phyloP scores from a whole-genome alignment of 2,329 filamentous ascomycete genomes.

The Alternaria triticimaculans region DNA sequence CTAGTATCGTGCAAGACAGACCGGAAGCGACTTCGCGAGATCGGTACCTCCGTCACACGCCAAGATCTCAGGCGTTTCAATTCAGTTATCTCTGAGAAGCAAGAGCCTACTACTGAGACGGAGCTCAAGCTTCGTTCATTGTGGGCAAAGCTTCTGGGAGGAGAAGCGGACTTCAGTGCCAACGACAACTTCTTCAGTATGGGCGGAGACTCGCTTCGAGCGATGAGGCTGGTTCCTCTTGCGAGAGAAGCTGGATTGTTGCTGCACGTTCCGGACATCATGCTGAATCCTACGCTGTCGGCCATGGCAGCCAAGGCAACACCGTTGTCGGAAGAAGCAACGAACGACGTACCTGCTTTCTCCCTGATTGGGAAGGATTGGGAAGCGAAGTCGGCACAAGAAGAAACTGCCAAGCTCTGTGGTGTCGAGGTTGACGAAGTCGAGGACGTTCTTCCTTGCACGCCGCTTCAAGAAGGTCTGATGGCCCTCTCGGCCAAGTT shows the following conservation, averaged over 20 bases:
- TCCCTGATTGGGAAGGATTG: constrained; percentile 37
- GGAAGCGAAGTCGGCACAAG: constrained; percentile 40
- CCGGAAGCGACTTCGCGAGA: constrained; percentile 44
- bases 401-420: constrained; percentile 49
- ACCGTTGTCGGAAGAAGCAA: constrained; percentile 20
- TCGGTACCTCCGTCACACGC: constrained; percentile 39
- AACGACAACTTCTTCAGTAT: constrained; percentile 55
- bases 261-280: constrained; percentile 64
- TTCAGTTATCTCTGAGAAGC: constrained; percentile 53
- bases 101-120: constrained; percentile 39
- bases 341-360: constrained; percentile 40
- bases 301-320: constrained; percentile 54
- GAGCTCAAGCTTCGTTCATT: constrained; percentile 37
- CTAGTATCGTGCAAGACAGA: constrained; percentile 47
- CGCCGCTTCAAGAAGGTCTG: constrained; percentile 51
- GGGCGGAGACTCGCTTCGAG: constrained; percentile 59
- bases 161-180: constrained; percentile 41
- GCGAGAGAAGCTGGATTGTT: constrained; percentile 57
- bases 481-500: constrained; percentile 50
- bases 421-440: constrained; percentile 30
- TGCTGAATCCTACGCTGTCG: constrained; percentile 54
- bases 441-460: constrained; percentile 53
- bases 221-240: constrained; percentile 64
- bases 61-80: constrained; percentile 44
- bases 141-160: constrained; percentile 43